A percentile compares a stretch with the other conserved stretches of the same genome.
Conservation (phyloP, 257 asterid genomes). For the Gentiana dahurica region DNA sequence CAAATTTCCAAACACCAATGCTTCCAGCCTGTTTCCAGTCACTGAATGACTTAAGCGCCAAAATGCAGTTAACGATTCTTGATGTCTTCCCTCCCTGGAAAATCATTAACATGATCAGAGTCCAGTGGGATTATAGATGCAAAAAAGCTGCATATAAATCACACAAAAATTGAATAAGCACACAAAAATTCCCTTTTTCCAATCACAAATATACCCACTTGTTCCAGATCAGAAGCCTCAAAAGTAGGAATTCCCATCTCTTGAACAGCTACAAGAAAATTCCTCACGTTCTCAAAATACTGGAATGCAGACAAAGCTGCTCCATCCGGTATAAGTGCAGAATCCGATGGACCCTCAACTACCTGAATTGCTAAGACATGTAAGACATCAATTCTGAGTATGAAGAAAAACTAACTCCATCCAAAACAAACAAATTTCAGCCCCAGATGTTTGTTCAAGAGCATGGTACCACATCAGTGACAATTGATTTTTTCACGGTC, state of each 20-base stretch:
- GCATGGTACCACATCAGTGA: no score
- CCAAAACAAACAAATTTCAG: slow-evolving; percentile 1
- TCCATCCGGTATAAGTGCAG: slow-evolving; percentile 73
- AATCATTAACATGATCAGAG: slow-evolving; percentile 1
- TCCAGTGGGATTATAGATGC: not conserved
- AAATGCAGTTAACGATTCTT: slow-evolving; percentile 73
- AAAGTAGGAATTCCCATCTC: slow-evolving; percentile 88
- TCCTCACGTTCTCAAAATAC: slow-evolving; percentile 89
- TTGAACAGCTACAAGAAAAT: slow-evolving; percentile 85
- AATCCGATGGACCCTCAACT: slow-evolving; percentile 74
- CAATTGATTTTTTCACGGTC: no score
- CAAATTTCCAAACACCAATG: slow-evolving; percentile 78
- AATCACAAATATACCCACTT: slow-evolving; percentile 34
- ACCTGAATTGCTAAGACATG: slow-evolving; percentile 42
- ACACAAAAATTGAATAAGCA: not conserved
- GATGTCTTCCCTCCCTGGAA: slow-evolving; percentile 92
- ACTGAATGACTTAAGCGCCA: slow-evolving; percentile 78
- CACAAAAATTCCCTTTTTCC: not conserved
- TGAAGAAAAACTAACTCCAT: not conserved
- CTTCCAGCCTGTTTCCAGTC: slow-evolving; percentile 86
- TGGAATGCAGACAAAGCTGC: slow-evolving; percentile 91
- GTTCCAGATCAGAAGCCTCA: slow-evolving; percentile 96
- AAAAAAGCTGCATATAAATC: not conserved
- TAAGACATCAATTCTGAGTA: not conserved
- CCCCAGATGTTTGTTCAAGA: not conserved